Conservation (phyloP, 345 rosid genomes). For the Linum trigynum region DNA sequence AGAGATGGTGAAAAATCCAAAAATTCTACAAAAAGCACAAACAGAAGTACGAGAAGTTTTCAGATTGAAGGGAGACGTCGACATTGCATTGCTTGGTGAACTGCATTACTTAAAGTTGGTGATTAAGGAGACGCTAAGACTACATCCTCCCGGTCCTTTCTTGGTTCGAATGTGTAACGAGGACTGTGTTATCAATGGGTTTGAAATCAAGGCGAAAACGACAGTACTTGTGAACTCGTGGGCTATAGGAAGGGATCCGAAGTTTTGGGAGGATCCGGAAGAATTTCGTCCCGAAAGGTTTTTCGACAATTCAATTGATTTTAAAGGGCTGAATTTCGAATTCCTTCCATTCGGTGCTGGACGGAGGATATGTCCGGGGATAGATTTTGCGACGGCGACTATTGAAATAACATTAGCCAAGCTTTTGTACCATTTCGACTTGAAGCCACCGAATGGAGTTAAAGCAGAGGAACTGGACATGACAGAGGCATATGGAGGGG, state of each 20-base stretch:
- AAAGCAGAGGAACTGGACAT: slow-evolving; percentile 15
- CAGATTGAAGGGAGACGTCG: background rate
- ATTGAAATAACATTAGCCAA: slow-evolving; percentile 12
- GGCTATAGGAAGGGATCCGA: slow-evolving; percentile 16
- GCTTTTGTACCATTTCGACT: slow-evolving; percentile 22
- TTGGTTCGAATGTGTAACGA: slow-evolving; percentile 12
- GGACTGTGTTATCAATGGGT: slow-evolving; percentile 10
- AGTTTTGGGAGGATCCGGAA: slow-evolving; percentile 12
- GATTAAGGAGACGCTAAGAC: slow-evolving; percentile 13
- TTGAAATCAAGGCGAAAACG: slow-evolving; percentile 1
- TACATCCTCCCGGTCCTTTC: slow-evolving; percentile 8
- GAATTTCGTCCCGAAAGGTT: slow-evolving; percentile 18
- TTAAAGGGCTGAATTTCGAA: slow-evolving; percentile 13
- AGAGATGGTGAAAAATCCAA: slow-evolving; percentile 12
- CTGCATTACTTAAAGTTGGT: slow-evolving; percentile 2
- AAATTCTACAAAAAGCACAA: slow-evolving; percentile 11
- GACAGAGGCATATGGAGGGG: slow-evolving; percentile 9
- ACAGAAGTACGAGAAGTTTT: slow-evolving; percentile 11
- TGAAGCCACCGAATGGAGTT: slow-evolving; percentile 13
- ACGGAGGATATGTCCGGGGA: slow-evolving; percentile 23
- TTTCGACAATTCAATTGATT: slow-evolving; percentile 9
- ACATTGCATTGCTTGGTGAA: background rate
- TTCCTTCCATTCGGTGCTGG: slow-evolving; percentile 24
- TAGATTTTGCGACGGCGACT: slow-evolving; percentile 5
- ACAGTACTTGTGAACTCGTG: slow-evolving; percentile 10